These are phyloP conservation scores for Trichoderma sp. DNA, from an alignment of 2,329 filamentous ascomycete genomes.

Conservation along the genomic window DNA sequence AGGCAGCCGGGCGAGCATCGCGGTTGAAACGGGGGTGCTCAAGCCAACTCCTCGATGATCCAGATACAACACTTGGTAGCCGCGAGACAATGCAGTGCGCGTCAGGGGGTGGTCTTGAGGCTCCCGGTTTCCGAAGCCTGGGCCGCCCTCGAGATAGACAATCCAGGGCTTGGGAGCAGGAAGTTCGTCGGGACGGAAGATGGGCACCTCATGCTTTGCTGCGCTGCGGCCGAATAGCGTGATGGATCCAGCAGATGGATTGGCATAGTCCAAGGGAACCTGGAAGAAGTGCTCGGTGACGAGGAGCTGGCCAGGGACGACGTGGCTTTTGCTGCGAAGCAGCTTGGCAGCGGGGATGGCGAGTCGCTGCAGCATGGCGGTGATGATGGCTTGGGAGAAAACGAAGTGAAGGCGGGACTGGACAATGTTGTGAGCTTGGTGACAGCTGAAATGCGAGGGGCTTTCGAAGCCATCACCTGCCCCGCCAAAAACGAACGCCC, in stretches of 20 bases:
- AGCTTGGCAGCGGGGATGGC: conserved; percentile 38
- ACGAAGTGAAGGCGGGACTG: background rate
- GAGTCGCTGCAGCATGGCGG: conserved; percentile 21
- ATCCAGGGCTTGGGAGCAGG: conserved; percentile 52
- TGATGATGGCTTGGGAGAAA: background rate
- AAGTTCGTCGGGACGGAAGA: conserved; percentile 44
- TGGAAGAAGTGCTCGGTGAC: conserved; percentile 83
- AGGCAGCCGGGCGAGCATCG: conserved; percentile 56
- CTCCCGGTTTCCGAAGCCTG: conserved; percentile 70
- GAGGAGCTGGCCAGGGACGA: conserved; percentile 61
- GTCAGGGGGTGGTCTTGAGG: conserved; percentile 73
- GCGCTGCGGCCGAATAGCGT: conserved; percentile 76
- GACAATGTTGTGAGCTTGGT: background rate
- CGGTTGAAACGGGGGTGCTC: conserved; percentile 73
- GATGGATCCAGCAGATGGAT: conserved; percentile 58
- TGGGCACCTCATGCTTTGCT: conserved; percentile 60
- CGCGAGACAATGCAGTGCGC: conserved; percentile 67
- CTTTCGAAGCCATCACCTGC: background rate
- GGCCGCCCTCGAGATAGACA: conserved; percentile 81
- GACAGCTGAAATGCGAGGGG: background rate
- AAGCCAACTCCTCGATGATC: conserved; percentile 89
- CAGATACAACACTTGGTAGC: conserved; percentile 82
- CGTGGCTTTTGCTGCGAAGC: conserved; percentile 42
- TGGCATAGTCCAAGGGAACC: conserved; percentile 75
- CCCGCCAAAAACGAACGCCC: background rate